Conservation (phyloP, 768 basidiomycete genomes). For the Leccinum broughii region DNA sequence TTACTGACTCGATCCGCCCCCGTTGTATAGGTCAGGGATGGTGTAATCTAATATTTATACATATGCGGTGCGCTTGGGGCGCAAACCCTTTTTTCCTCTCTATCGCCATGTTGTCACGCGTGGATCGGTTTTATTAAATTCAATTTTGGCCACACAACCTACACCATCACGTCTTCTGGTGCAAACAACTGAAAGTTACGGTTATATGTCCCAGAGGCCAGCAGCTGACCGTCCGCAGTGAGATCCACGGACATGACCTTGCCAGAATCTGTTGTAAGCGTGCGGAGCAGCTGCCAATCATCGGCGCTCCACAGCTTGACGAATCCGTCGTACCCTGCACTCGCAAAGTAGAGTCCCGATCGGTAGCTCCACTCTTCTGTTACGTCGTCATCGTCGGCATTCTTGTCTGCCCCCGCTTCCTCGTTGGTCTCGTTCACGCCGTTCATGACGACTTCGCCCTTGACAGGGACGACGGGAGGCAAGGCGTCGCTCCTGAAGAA, state of each 20-base stretch:
- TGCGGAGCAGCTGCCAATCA: slow-evolving; percentile 92
- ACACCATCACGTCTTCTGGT: slow-evolving; percentile 58
- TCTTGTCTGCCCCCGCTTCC: slow-evolving; percentile 32
- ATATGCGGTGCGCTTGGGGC: slow-evolving; percentile 8
- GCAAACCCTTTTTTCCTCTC: slow-evolving; percentile 11
- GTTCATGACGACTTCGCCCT: slow-evolving; percentile 54
- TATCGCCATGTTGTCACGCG: slow-evolving; percentile 35
- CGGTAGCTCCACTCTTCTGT: slow-evolving; percentile 76
- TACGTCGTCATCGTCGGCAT: slow-evolving; percentile 23
- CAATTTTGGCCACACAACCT: slow-evolving; percentile 16
- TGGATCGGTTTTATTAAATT: slow-evolving; percentile 28
- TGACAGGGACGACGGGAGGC: slow-evolving; percentile 42
- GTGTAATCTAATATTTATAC: slow-evolving; percentile 38
- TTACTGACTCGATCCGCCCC: slow-evolving; percentile 24
- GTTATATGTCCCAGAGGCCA: slow-evolving; percentile 91
- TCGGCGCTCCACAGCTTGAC: slow-evolving; percentile 98
- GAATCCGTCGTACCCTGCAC: slow-evolving; percentile 91
- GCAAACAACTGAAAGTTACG: slow-evolving; percentile 93
- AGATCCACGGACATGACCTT: slow-evolving; percentile 99
- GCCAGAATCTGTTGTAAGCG: slow-evolving; percentile 91
- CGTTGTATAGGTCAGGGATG: slow-evolving; percentile 39
- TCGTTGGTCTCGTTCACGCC: slow-evolving; percentile 37
- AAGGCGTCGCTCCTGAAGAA: slow-evolving; percentile 78
- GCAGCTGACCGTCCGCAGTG: slow-evolving; percentile 74
- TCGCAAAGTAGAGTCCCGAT: slow-evolving; percentile 90